These are phyloP conservation scores for Dentipellis sp. DNA, from an alignment of 768 basidiomycete species.

Conservation along the genomic window DNA sequence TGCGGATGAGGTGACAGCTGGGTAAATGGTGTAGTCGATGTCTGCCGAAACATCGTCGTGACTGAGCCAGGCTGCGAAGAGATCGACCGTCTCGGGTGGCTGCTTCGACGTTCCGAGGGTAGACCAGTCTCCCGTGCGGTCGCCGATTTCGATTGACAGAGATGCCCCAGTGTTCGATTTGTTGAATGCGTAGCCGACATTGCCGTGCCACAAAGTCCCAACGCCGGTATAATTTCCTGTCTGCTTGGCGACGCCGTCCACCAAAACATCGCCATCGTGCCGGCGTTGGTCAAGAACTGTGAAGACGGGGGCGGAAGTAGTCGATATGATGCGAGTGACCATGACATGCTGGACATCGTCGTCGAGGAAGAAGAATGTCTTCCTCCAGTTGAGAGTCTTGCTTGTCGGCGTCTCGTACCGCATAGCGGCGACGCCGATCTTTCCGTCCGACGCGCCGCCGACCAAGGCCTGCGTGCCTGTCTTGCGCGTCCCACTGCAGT, in stretches of 20 bases:
- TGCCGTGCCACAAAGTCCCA: constrained; percentile 47
- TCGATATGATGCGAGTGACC: constrained; percentile 40
- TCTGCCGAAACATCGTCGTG: constrained; percentile 24
- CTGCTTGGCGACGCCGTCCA: constrained; percentile 24
- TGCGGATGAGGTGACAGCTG: constrained; percentile 30
- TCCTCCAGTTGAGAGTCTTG: constrained; percentile 45
- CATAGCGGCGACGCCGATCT: constrained; percentile 47
- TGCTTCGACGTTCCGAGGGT: constrained; percentile 51
- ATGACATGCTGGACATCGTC: constrained; percentile 52
- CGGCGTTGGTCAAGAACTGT: constrained; percentile 57
- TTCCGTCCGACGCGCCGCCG: constrained; percentile 51
- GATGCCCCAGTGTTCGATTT: constrained; percentile 17
- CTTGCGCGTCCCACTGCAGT: constrained; percentile 32
- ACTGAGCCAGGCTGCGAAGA: constrained; percentile 50
- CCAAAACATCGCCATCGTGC: constrained; percentile 29
- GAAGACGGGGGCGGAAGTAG: constrained; percentile 37
- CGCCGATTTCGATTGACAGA: constrained; percentile 30
- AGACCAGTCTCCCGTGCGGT: constrained; percentile 48
- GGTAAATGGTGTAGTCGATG: constrained; percentile 44
- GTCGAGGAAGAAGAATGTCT: constrained; percentile 61
- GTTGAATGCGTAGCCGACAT: constrained; percentile 46
- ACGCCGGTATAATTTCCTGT: constrained; percentile 20
- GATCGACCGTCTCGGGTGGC: constrained; percentile 41
- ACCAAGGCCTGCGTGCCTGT: constrained; percentile 46
- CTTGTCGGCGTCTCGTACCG: constrained; percentile 54